A percentile compares a stretch with the other conserved stretches of the same genome.
phyloP scores from a whole-genome alignment of 2,329 filamentous ascomycete species.

The Boeremia exigua region DNA sequence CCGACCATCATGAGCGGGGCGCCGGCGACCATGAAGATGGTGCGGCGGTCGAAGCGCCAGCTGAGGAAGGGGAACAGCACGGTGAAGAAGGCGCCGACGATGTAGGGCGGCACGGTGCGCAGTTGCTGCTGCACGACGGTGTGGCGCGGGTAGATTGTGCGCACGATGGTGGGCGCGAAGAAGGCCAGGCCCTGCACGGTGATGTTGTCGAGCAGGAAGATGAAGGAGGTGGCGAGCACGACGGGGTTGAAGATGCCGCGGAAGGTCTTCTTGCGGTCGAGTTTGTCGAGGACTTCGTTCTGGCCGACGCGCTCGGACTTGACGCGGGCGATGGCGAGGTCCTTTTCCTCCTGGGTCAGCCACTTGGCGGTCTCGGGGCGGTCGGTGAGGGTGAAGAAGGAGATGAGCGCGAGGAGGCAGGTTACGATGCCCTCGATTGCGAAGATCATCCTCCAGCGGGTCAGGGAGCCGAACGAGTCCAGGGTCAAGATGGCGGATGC shows the following conservation, averaged over 20 bases:
- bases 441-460: conserved; percentile 69
- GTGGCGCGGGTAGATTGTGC: conserved; percentile 67
- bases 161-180: conserved; percentile 73
- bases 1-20: conserved; percentile 71
- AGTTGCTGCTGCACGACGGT: conserved; percentile 69
- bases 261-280: conserved; percentile 65
- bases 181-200: conserved; percentile 75
- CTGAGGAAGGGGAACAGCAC: conserved; percentile 66
- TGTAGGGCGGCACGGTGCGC: conserved; percentile 72
- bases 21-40: conserved; percentile 65
- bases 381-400: conserved; percentile 71
- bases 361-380: conserved; percentile 71
- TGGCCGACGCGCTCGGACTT: conserved; percentile 71
- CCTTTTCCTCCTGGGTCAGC: conserved; percentile 70
- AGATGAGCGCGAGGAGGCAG: conserved; percentile 62
- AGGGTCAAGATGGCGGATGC: conserved; percentile 67
- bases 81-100: conserved; percentile 72
- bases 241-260: conserved; percentile 70
- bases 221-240: conserved; percentile 61
- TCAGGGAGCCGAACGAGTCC: conserved; percentile 62
- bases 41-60: conserved; percentile 65
- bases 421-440: conserved; percentile 70
- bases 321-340: conserved; percentile 69
- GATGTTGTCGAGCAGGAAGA: conserved; percentile 71
- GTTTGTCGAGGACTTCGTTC: conserved; percentile 67